A percentile compares a stretch with the other conserved stretches of the same genome.
Conservation (phyloP, 2,329 filamentous ascomycete species). For the Ophiostoma tasmaniense region DNA sequence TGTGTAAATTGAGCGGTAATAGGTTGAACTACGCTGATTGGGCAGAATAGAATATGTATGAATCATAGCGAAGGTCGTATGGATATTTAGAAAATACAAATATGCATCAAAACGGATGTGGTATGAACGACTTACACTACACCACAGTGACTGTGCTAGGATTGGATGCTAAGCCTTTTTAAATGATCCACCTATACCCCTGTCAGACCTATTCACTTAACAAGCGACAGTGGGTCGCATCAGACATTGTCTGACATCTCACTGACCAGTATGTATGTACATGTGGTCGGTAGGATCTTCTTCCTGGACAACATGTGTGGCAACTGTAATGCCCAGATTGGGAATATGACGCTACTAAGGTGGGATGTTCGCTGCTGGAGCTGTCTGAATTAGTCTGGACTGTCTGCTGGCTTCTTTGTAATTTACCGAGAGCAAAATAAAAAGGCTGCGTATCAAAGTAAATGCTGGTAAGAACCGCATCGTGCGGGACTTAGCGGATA, state of each 20-base stretch:
- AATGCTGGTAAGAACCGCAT: background rate
- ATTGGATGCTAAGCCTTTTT: background rate
- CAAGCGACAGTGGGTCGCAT: background rate
- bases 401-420: background rate
- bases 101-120: background rate
- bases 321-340: background rate
- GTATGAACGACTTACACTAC: background rate
- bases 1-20: slow-evolving; percentile 9
- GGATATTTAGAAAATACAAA: background rate
- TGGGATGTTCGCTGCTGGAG: background rate
- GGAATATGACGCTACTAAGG: background rate
- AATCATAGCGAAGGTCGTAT: background rate
- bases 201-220: background rate
- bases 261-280: background rate
- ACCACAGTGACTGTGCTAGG: background rate
- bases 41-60: background rate
- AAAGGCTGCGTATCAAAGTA: background rate
- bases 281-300: background rate
- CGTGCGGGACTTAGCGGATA: background rate
- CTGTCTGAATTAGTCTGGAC: background rate
- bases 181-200: background rate
- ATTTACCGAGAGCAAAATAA: background rate
- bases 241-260: background rate
- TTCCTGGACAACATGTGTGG: background rate
- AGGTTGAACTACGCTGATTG: background rate